Evolutionary conservation across 2,329 filamentous ascomycete genomes (phyloP), one percentile per base, ranked within the genome.

Genomic region (Pseudogymnoascus pannorum): DNA sequence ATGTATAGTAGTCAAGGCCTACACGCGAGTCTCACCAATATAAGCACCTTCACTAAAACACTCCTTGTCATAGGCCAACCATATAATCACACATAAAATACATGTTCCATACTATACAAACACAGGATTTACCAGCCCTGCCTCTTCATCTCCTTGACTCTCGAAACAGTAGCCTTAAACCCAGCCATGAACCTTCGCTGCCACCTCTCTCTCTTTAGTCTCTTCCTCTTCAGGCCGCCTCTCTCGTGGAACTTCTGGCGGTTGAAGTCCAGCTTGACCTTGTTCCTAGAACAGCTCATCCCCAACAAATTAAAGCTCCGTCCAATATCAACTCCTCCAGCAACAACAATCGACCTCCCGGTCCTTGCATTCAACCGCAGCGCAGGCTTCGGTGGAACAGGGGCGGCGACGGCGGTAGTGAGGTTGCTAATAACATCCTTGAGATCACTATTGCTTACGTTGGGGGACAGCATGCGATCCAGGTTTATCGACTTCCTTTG

Each of bases 161-260:
- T 79, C 40, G 69, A 72, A 6, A 90, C 81, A 9, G 85, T 83
- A 4, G 81, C 80, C 72, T 78, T 80, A 75, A 94, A 92, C 3
- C 86, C 87, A 31, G 73, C 72, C 78, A 83, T 86, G 75, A 93
- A 94, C 63, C 84, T 81, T 65, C 67, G 76, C 72, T 83, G 80
- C 87, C 88, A 92, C 64, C 89, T 79, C 78, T 87, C 78, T 63
- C 83, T 86, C 72, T 77, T 78, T 67, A 91, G 74, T 69, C 90
- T 82, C 84, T 94, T 95, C 74, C 87, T 81, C 81, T 89, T 91
- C 69, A 91, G 69, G 2, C 90, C 91, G 0, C 81, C 81, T 54
- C 91, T 77, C 78, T 94, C 90, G 73, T 95, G 87, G 69, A 85
- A 90, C 65, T 79, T 78, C 75, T 94, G 90, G 65, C 68, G 72